Evolutionary conservation across 805 yeast species (phyloP).

Genomic region (Suhomyces canberraensis): DNA sequence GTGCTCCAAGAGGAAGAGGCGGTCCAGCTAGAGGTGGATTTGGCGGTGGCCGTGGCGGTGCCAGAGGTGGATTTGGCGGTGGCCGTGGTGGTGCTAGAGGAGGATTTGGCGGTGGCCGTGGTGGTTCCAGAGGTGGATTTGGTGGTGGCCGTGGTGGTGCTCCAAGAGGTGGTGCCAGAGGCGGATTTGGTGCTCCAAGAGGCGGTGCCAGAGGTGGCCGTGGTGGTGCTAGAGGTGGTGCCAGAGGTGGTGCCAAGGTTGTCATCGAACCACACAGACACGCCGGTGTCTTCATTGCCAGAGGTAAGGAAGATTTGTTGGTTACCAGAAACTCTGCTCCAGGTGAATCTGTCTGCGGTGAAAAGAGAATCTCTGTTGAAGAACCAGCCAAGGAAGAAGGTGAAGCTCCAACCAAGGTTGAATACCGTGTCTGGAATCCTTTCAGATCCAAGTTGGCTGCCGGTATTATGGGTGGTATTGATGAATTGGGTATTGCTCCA

Average conservation of each 20-base stretch:
- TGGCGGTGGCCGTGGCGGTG: constrained; percentile 30
- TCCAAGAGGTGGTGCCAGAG: constrained; percentile 29
- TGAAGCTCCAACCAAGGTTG: constrained; percentile 88
- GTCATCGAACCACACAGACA: constrained; percentile 98
- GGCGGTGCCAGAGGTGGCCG: constrained; percentile 56
- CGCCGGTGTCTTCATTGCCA: constrained; percentile 97
- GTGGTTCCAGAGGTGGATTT: constrained; percentile 50
- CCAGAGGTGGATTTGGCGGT: too few relatives aligned
- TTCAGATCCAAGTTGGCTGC: constrained; percentile 99
- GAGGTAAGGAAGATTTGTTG: constrained; percentile 98
- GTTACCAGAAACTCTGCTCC: constrained; percentile 97
- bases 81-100: constrained; percentile 57
- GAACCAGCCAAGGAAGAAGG: constrained; percentile 88
- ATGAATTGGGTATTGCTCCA: constrained; percentile 94
- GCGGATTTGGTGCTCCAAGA: constrained; percentile 39
- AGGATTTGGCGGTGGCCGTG: constrained; percentile 39
- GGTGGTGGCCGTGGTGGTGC: constrained; percentile 30
- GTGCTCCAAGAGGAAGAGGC: constrained; percentile 63
- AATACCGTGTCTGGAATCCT: constrained; percentile 99
- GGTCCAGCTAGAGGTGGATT: constrained; percentile 45
- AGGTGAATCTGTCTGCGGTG: constrained; percentile 98
- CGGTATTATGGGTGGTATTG: constrained; percentile 99
- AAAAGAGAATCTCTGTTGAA: constrained; percentile 91
- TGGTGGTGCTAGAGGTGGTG: constrained; percentile 79
- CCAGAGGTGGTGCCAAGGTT: constrained; percentile 90